Percentiles rank a stretch among this genome's conserved stretches.
Conservation (phyloP, 1,284 basidiomycete genomes). For the Xanthoconium separans region DNA sequence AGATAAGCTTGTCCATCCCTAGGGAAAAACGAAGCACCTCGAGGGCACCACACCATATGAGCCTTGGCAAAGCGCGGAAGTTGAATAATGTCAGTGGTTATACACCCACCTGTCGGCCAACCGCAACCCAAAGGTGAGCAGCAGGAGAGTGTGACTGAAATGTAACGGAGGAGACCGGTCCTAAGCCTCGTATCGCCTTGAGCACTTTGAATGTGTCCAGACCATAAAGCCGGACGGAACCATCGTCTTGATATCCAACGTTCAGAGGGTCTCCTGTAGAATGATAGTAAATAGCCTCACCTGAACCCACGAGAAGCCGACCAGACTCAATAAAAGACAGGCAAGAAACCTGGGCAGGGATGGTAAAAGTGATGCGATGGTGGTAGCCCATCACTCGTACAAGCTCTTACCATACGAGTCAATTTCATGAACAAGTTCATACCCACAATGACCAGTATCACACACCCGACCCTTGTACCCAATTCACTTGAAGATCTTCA, state of each 20-base stretch:
- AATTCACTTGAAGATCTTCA: constrained; percentile 59
- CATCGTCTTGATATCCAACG: constrained; percentile 52
- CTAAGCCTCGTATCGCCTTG: constrained; percentile 60
- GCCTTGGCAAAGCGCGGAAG: constrained; percentile 4
- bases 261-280: constrained; percentile 1
- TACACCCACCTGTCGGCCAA: constrained; percentile 49
- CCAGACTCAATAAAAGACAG: constrained; percentile 43
- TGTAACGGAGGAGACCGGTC: constrained; percentile 60
- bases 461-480: constrained; percentile 46
- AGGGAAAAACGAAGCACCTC: constrained; percentile 45
- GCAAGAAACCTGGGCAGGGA: constrained; percentile 47
- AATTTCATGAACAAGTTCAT: background rate
- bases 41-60: constrained; percentile 13
- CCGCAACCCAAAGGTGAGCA: constrained; percentile 59
- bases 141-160: constrained; percentile 42
- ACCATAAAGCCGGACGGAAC: constrained; percentile 64
- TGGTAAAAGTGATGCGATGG: constrained; percentile 31
- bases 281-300: constrained; percentile 30
- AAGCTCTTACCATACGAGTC: background rate
- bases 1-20: constrained; percentile 46
- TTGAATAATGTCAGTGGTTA: background rate
- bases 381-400: constrained; percentile 10
- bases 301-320: constrained; percentile 55
- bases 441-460: constrained; percentile 12
- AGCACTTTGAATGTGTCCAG: constrained; percentile 57